Percentiles rank a stretch among this genome's conserved stretches.
phyloP scores from a whole-genome alignment of 768 basidiomycete species.

The Russula brevipes region DNA sequence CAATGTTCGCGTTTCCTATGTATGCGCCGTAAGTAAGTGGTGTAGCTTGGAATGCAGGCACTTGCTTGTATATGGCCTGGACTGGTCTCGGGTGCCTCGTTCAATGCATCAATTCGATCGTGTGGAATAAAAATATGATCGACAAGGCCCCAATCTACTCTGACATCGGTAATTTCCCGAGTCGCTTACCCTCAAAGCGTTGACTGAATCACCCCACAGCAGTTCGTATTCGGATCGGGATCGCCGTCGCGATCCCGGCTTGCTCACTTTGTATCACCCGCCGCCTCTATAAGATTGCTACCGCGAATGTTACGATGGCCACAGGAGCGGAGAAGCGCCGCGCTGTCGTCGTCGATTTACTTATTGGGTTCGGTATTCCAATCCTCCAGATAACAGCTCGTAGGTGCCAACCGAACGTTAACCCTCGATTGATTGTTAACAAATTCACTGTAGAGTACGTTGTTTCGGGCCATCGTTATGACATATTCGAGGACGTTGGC shows the following conservation, averaged over 20 bases:
- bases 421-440: background rate
- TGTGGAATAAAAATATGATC: conserved; percentile 60
- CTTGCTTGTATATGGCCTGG: conserved; percentile 71
- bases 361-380: conserved; percentile 30
- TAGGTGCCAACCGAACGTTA: background rate
- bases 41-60: conserved; percentile 62
- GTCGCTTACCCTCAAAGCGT: too few species aligned
- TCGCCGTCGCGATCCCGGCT: conserved; percentile 36
- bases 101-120: conserved; percentile 56
- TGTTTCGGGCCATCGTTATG: background rate
- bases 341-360: conserved; percentile 12
- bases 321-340: conserved; percentile 16
- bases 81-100: conserved; percentile 31
- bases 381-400: conserved; percentile 6
- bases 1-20: background rate
- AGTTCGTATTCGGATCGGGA: conserved; percentile 35
- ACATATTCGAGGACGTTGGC: conserved; percentile 39
- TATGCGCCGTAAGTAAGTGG: background rate
- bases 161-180: conserved; percentile 44
- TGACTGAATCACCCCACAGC: conserved; percentile 30
- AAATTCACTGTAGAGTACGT: background rate
- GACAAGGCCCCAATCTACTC: conserved; percentile 48
- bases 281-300: conserved; percentile 43
- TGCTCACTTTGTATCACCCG: conserved; percentile 45
- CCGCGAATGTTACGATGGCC: conserved; percentile 30